A percentile compares a stretch with the other conserved stretches of the same genome.
These are phyloP conservation scores for Xylaria sp. DNA, from an alignment of 2,329 filamentous ascomycete species.

Conservation along the genomic window DNA sequence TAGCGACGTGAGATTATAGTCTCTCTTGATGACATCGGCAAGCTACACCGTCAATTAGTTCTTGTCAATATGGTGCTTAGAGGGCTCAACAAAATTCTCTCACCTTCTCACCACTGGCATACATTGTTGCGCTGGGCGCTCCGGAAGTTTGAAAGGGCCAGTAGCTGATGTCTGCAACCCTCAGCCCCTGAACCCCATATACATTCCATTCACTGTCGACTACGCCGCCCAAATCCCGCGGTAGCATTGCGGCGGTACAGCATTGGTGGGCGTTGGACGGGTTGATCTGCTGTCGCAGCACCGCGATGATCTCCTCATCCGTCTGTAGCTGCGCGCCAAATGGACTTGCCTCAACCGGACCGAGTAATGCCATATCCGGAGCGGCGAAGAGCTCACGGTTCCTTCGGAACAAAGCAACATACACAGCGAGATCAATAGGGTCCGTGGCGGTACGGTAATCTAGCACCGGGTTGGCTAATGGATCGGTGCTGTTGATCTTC, in stretches of 20 bases:
- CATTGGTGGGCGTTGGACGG: slow-evolving; percentile 45
- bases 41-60: slow-evolving; percentile 16
- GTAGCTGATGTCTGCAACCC: slow-evolving; percentile 34
- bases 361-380: slow-evolving; percentile 29
- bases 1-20: slow-evolving; percentile 20
- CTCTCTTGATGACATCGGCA: slow-evolving; percentile 24
- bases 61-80: neutral
- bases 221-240: slow-evolving; percentile 50
- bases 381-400: slow-evolving; percentile 45
- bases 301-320: slow-evolving; percentile 18
- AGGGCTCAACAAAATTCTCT: slow-evolving; percentile 2
- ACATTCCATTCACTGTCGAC: slow-evolving; percentile 47
- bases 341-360: slow-evolving; percentile 28
- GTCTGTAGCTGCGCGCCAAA: slow-evolving; percentile 24
- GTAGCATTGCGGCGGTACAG: slow-evolving; percentile 53
- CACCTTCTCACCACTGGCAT: slow-evolving; percentile 34
- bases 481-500: slow-evolving; percentile 51
- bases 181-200: slow-evolving; percentile 31
- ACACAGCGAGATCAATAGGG: slow-evolving; percentile 52
- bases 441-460: slow-evolving; percentile 54
- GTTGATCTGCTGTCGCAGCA: slow-evolving; percentile 12
- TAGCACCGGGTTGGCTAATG: slow-evolving; percentile 49
- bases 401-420: slow-evolving; percentile 50
- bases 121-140: slow-evolving; percentile 25
- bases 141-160: slow-evolving; percentile 28